A percentile compares a stretch with the other conserved stretches of the same genome.
Conservation (phyloP, 2,329 filamentous ascomycete species). For the Fusarium chuoi region DNA sequence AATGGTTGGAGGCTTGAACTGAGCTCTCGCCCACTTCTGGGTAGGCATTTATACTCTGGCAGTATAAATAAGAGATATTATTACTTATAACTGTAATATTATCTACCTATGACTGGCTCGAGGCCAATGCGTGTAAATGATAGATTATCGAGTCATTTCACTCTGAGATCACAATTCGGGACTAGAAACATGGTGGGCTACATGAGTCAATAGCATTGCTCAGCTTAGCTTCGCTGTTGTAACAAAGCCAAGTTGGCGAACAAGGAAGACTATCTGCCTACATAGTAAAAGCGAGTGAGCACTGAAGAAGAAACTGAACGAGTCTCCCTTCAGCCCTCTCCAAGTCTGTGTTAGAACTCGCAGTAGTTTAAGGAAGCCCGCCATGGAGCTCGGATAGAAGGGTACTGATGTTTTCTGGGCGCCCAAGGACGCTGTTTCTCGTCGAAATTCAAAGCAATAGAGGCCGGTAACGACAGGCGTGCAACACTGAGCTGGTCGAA, state of each 20-base stretch:
- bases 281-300: not conserved
- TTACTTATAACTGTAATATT: fast-evolving
- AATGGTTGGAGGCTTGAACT: not conserved
- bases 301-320: not conserved
- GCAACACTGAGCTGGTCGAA: constrained; percentile 8
- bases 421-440: not conserved
- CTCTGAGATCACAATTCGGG: not conserved
- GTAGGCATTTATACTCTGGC: not conserved
- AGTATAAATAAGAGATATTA: not conserved
- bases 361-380: not conserved
- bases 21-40: not conserved
- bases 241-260: not conserved
- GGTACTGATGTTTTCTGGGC: not conserved
- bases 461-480: constrained; percentile 23
- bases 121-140: not conserved
- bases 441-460: not conserved
- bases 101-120: fast-evolving
- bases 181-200: not conserved
- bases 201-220: not conserved
- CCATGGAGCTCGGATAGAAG: not conserved
- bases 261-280: not conserved
- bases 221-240: not conserved
- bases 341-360: not conserved
- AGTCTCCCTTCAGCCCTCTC: too few species aligned
- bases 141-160: not conserved